phyloP scores from a whole-genome alignment of 768 basidiomycete species.

The Russula sp. region DNA sequence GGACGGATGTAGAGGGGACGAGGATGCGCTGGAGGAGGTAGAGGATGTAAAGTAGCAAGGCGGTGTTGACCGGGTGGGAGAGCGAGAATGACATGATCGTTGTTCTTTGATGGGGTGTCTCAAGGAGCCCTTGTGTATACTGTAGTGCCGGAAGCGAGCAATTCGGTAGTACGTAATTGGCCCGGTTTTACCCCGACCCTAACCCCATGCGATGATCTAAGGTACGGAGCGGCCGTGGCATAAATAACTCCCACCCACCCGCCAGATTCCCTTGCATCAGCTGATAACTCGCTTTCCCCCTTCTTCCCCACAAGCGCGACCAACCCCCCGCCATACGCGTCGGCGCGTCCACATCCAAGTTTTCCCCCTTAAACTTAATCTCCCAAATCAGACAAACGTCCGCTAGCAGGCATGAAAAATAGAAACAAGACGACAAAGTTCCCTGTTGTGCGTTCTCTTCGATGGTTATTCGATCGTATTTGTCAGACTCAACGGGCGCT shows the following conservation, averaged over 20 bases:
- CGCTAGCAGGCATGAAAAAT: constrained; percentile 57
- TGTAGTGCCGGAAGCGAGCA: too few relatives aligned
- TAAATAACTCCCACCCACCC: background rate
- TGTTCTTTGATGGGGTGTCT: too few relatives aligned
- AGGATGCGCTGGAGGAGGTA: constrained; percentile 72
- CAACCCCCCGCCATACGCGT: background rate
- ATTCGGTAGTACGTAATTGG: too few relatives aligned
- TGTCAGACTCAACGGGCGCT: background rate
- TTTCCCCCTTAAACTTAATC: background rate
- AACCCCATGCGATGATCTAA: background rate
- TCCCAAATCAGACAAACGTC: background rate
- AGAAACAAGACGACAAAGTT: constrained; percentile 91
- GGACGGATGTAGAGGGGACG: constrained; percentile 55
- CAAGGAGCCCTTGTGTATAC: too few relatives aligned
- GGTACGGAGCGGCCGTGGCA: background rate
- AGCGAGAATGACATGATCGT: constrained; percentile 36
- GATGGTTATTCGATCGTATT: background rate
- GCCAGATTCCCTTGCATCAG: background rate
- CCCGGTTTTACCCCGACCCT: background rate
- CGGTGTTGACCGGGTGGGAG: constrained; percentile 75
- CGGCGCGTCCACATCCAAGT: background rate
- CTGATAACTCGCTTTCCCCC: background rate
- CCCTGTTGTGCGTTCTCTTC: constrained; percentile 61
- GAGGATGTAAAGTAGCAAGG: constrained; percentile 69
- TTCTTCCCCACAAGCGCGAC: background rate